These are phyloP conservation scores for Penicillium alfredii DNA, from an alignment of 495 filamentous ascomycete genomes.

Conservation along the genomic window DNA sequence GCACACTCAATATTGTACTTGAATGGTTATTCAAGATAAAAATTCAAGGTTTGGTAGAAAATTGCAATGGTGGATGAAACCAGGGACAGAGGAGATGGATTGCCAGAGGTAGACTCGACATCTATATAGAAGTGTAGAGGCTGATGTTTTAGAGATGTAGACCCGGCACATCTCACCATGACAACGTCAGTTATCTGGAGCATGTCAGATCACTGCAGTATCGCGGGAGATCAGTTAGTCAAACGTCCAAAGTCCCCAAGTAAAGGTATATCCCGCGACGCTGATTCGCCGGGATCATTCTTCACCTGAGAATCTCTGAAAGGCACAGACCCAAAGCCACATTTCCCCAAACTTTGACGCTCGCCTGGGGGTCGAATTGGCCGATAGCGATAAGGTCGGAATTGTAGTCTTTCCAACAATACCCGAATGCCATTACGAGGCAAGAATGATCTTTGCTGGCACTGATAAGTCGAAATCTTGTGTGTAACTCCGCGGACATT, in stretches of 20 bases:
- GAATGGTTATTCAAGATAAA: too few relatives aligned
- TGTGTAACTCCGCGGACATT: slow-evolving; percentile 4
- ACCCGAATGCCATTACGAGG: neutral
- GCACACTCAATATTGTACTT: too few relatives aligned
- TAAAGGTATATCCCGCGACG: slow-evolving; percentile 8
- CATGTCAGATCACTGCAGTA: neutral
- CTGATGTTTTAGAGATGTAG: neutral
- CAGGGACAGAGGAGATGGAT: neutral
- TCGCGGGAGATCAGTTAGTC: neutral
- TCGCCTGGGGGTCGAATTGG: neutral
- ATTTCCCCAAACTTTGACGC: neutral
- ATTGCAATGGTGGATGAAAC: neutral
- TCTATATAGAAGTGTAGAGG: slow-evolving; percentile 7
- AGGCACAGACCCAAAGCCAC: neutral
- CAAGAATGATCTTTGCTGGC: neutral
- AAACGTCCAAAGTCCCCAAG: slow-evolving; percentile 3
- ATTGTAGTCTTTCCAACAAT: slow-evolving; percentile 3
- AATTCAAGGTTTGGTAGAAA: neutral
- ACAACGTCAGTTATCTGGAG: slow-evolving; percentile 7
- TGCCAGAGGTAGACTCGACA: neutral
- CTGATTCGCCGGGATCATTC: slow-evolving; percentile 17
- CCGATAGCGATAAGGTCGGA: too few relatives aligned
- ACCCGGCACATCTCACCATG: slow-evolving; percentile 1
- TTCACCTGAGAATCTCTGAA: neutral
- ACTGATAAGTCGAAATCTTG: neutral